Percentiles rank a stretch among this genome's conserved stretches.
Evolutionary conservation across 345 rosid species (phyloP).

Genomic region (Kernera saxatilis): DNA sequence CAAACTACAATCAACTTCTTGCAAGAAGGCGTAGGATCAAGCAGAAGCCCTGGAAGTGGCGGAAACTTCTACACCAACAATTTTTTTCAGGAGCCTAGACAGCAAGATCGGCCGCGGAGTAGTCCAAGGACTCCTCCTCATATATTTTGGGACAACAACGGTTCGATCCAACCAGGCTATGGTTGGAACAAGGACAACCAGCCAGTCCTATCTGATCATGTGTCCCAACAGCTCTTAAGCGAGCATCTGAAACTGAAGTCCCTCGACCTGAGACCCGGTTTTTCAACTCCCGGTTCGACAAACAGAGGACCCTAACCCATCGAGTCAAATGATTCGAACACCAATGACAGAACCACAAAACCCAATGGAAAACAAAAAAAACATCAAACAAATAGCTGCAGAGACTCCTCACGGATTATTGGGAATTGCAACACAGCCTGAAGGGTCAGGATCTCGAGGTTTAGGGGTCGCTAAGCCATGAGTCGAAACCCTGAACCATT

Average conservation of each 20-base stretch:
- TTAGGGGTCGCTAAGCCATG: neutral
- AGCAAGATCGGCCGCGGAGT: conserved; percentile 44
- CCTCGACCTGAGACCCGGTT: conserved; percentile 46
- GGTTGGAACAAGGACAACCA: conserved; percentile 44
- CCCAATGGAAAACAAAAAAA: conserved; percentile 10
- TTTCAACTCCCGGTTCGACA: conserved; percentile 35
- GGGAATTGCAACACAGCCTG: conserved; percentile 1
- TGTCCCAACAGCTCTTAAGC: conserved; percentile 56
- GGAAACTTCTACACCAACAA: conserved; percentile 40
- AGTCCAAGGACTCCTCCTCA: conserved; percentile 46
- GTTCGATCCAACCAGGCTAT: conserved; percentile 37
- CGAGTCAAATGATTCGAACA: conserved; percentile 13
- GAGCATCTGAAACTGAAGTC: conserved; percentile 53
- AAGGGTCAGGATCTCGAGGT: conserved; percentile 19
- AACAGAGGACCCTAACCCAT: conserved; percentile 34
- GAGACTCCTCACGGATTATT: conserved; percentile 4
- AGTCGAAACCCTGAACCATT: conserved; percentile 8
- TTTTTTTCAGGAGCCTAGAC: conserved; percentile 47
- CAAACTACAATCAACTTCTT: conserved; percentile 43
- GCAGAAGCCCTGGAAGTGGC: conserved; percentile 36
- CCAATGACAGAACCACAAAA: conserved; percentile 22
- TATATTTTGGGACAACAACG: conserved; percentile 43
- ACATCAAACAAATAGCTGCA: conserved; percentile 18
- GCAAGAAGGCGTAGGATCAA: conserved; percentile 46
- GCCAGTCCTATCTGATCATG: conserved; percentile 54